These are phyloP conservation scores for Leptographium galeiforme DNA, from an alignment of 2,329 filamentous ascomycete genomes.

Conservation along the genomic window DNA sequence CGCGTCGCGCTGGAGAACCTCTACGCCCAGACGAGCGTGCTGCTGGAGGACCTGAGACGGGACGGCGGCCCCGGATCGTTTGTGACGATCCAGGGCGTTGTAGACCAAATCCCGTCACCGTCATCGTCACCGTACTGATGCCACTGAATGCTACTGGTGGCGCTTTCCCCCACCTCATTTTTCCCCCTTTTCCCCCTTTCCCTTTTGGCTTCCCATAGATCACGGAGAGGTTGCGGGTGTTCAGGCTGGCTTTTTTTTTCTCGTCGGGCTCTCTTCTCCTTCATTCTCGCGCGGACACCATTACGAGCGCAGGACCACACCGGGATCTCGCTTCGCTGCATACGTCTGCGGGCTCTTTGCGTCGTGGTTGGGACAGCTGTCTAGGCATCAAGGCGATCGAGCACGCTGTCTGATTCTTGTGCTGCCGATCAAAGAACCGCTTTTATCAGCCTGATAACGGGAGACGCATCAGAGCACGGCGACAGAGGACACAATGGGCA, in stretches of 20 bases:
- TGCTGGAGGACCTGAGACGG: slow-evolving; percentile 70
- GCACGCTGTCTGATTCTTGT: too few relatives aligned
- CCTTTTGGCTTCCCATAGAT: not conserved
- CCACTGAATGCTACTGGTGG: not conserved
- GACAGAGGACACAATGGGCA: too few relatives aligned
- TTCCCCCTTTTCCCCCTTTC: not conserved
- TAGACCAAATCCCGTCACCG: slow-evolving; percentile 28
- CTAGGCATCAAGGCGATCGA: too few relatives aligned
- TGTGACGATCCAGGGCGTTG: slow-evolving; percentile 45
- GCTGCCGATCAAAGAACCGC: too few relatives aligned
- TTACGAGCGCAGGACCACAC: too few relatives aligned
- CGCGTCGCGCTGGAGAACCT: slow-evolving; percentile 73
- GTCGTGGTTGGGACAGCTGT: too few relatives aligned
- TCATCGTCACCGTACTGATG: not conserved
- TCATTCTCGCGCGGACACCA: not conserved
- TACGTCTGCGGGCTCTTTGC: too few relatives aligned
- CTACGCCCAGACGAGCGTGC: slow-evolving; percentile 72
- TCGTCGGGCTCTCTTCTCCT: not conserved
- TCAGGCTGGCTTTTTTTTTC: not conserved
- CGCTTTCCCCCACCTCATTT: not conserved
- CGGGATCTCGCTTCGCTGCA: too few relatives aligned
- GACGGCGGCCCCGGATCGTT: slow-evolving; percentile 74
- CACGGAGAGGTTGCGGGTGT: not conserved
- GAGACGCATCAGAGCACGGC: too few relatives aligned
- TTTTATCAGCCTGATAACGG: too few relatives aligned